Base-by-base conservation (phyloP, 192 early-diverging fungal genomes). In the Coemansia sp. region DNA sequence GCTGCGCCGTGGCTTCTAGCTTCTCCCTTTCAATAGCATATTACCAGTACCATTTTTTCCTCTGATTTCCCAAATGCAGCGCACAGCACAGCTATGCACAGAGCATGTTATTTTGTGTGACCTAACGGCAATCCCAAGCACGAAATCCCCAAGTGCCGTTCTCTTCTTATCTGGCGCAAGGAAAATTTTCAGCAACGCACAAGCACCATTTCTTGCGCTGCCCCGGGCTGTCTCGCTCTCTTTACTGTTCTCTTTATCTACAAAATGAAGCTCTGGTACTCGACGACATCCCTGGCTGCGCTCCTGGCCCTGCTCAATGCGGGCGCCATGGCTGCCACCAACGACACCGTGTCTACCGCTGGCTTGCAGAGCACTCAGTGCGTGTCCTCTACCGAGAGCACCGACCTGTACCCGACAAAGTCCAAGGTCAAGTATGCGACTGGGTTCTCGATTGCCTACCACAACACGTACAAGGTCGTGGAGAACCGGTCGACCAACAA, bases 391-490 rank as follows among this genome's bases (percentile, higher is more conserved):
- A 43, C 34, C 9, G 45, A 10, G 1, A 65, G 57, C 68, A 41
- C 28, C 1, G 62, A 69, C 43, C 66, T 75, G 33, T 80, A 64
- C 61, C 9, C 57, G 23, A 64, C 58, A 66, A 75, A 75, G 69
- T 42, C 52, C 13, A 48, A 68, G 47, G 69, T 80, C 55, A 80
- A 80, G 73, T 60, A 80, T 25, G 72, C 79, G 28, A 73, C 64
- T 57, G 55, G 73, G 38, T 85, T 82, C 57, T 65, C 73, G 3
- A 66, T 85, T 41, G 68, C 69, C 18, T 85, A 85, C 63, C 55
- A 75, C 60, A 81, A 76, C 66, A 68, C 65, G 33, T 85, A 82
- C 73, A 85, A 85, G 73, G 60, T 85, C 2, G 26, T 84, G 41
- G 79, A 68, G 59, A 70, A 75, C 66, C 57, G 64, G 61, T 63